Conservation (phyloP, 176 grass and related monocot species). For the Oryza nivara region DNA sequence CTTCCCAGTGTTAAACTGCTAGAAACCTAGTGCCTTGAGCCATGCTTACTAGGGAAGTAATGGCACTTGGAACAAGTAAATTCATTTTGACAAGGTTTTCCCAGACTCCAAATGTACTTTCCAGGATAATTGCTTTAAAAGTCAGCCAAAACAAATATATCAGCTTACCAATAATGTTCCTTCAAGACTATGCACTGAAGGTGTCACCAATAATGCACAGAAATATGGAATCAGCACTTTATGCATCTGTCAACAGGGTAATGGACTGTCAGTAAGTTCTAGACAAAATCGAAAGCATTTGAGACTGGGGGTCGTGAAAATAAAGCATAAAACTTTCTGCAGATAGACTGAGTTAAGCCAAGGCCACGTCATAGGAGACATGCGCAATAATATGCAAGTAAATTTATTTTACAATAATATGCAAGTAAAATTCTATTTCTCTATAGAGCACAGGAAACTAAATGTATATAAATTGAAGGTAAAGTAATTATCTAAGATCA, state of each 20-base stretch:
- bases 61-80: slow-evolving; percentile 18
- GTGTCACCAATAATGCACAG: slow-evolving; percentile 74
- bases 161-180: slow-evolving; percentile 88
- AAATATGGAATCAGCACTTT: slow-evolving; percentile 86
- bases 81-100: slow-evolving; percentile 21
- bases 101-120: slow-evolving; percentile 11
- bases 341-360: background rate
- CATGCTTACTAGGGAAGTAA: slow-evolving; percentile 22
- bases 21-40: background rate
- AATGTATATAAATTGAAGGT: background rate
- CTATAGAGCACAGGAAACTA: background rate
- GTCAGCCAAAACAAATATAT: slow-evolving; percentile 31
- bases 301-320: background rate
- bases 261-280: slow-evolving; percentile 30
- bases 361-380: background rate
- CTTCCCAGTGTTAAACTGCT: background rate
- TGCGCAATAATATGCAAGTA: background rate
- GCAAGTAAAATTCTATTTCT: slow-evolving; percentile 9
- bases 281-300: background rate
- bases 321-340: background rate
- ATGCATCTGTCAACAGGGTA: slow-evolving; percentile 73
- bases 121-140: slow-evolving; percentile 3
- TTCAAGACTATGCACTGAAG: slow-evolving; percentile 88
- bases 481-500: background rate
- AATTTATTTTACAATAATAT: background rate